A percentile compares a stretch with the other conserved stretches of the same genome.
phyloP scores from a whole-genome alignment of 1,284 basidiomycete species.

The Xanthoconium separans region DNA sequence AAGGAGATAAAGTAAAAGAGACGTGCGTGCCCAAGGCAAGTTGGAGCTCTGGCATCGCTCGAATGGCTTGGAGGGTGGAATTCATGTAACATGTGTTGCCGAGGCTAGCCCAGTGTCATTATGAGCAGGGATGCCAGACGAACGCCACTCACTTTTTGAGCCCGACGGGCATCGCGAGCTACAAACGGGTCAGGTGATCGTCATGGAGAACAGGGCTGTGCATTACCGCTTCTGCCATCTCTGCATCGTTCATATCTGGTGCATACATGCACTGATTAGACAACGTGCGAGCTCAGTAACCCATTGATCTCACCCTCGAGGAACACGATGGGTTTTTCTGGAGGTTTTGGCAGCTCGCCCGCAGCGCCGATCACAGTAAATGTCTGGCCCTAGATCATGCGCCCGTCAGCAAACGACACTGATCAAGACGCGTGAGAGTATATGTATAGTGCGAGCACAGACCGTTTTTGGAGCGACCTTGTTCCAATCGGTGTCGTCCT shows the following conservation, averaged over 20 bases:
- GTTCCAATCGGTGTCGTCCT: conserved; percentile 86
- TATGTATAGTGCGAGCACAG: conserved; percentile 24
- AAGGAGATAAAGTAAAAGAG: neutral
- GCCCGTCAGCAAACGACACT: neutral
- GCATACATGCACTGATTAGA: conserved; percentile 17
- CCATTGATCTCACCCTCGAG: conserved; percentile 56
- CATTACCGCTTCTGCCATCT: conserved; percentile 77
- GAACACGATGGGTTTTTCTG: conserved; percentile 77
- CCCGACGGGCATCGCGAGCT: conserved; percentile 70
- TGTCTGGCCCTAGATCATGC: conserved; percentile 56
- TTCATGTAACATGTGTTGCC: conserved; percentile 98
- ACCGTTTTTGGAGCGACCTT: conserved; percentile 83
- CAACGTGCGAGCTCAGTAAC: neutral
- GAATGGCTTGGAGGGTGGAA: conserved; percentile 89
- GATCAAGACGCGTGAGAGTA: neutral
- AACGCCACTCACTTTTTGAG: conserved; percentile 53
- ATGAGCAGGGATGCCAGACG: neutral
- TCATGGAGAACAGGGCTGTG: neutral
- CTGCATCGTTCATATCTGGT: conserved; percentile 82
- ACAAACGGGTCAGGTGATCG: conserved; percentile 5
- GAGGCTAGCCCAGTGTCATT: conserved; percentile 41
- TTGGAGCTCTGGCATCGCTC: conserved; percentile 88
- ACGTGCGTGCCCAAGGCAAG: conserved; percentile 61
- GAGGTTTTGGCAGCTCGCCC: conserved; percentile 87
- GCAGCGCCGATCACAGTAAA: conserved; percentile 93